These are phyloP conservation scores for Suhomyces vadensis DNA, from an alignment of 805 yeast genomes.

Conservation along the genomic window DNA sequence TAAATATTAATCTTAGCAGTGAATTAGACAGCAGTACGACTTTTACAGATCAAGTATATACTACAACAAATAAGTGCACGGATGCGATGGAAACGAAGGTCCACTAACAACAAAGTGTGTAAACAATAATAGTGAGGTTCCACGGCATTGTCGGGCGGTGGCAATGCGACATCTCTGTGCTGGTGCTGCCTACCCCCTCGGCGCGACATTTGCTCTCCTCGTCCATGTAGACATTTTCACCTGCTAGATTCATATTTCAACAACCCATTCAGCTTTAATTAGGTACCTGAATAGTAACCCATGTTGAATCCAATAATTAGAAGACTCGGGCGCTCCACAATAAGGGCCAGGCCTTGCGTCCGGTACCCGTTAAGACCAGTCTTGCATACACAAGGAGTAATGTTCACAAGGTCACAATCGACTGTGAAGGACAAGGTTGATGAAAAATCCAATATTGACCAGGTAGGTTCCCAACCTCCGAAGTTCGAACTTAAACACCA, in stretches of 20 bases:
- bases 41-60: too few relatives aligned
- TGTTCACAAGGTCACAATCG: constrained; percentile 18
- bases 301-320: constrained; percentile 4
- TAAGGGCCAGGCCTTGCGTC: background rate
- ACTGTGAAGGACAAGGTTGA: constrained; percentile 5
- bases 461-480: too few relatives aligned
- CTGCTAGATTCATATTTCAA: background rate
- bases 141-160: constrained; percentile 2
- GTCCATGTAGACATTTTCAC: constrained; percentile 1
- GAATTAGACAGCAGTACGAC: too few relatives aligned
- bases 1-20: too few relatives aligned
- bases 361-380: constrained; percentile 20
- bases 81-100: too few relatives aligned
- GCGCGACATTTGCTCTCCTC: background rate
- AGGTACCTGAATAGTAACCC: background rate
- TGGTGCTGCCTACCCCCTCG: too few relatives aligned
- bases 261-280: background rate
- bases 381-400: constrained; percentile 11
- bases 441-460: too few relatives aligned
- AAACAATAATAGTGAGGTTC: too few relatives aligned
- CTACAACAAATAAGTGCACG: too few relatives aligned
- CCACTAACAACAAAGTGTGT: too few relatives aligned
- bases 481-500: too few relatives aligned
- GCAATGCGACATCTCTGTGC: background rate
- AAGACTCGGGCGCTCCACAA: constrained; percentile 3